Evolutionary conservation across 257 asterid species (phyloP), one percentile per base, ranked within the genome.

Genomic region (Orobanche coerulescens): DNA sequence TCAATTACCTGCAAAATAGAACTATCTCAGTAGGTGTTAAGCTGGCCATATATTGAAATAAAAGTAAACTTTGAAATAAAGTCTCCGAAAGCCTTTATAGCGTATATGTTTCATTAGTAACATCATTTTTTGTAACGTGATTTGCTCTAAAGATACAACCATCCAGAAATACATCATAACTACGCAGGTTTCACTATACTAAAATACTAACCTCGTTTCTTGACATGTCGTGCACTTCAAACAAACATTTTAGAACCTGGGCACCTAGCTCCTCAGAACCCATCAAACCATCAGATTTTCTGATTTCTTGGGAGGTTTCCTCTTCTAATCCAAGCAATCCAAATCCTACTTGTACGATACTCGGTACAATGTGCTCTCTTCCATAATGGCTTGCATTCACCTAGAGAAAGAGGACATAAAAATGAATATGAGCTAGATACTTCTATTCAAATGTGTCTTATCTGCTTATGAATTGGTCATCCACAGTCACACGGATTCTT

Each of bases 141-240:
- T 58, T n/a, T n/a, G n/a, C n/a, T n/a, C n/a, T 16, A 22, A 49
- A 62, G 55, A 55, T n/a, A n/a, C 5, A 31, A 37, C n/a, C 66
- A 49, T 54, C 48, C 25, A 33, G 15, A 39, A 54, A n/a, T n/a
- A n/a, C n/a, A n/a, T n/a, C n/a, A n/a, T n/a, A n/a, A n/a, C n/a
- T n/a, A n/a, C n/a, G n/a, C n/a, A 47, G 48, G 44, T 40, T 15
- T 12, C 4, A 52, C 63, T 39, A 31, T 26, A 64, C 52, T 51
- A n/a, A n/a, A n/a, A n/a, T n/a, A 59, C 88, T 61, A 44, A 88
- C 94, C 90, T 88, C 96, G 54, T 84, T 86, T 82, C 96, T 82
- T 57, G 96, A 81, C 87, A 86, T 82, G 55, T 71, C 88, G 71
- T 86, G 95, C 71, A 88, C 84, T 77, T 88, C 94, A 80, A 88